These are phyloP conservation scores for Sporothrix euskadiensis DNA, from an alignment of 2,329 filamentous ascomycete species.

Conservation along the genomic window DNA sequence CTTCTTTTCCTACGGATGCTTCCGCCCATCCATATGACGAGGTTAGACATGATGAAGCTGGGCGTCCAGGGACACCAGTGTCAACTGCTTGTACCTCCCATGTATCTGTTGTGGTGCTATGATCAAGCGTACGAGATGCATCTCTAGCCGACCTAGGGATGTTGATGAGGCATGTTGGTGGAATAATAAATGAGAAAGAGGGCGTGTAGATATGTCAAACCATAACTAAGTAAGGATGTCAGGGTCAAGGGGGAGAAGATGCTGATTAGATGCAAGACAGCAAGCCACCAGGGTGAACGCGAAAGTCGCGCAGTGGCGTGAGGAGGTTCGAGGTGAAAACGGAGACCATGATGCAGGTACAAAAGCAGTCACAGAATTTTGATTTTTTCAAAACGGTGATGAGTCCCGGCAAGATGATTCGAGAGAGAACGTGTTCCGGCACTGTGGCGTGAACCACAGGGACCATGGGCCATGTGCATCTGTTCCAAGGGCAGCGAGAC, in stretches of 20 bases:
- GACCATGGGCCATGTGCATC: not conserved
- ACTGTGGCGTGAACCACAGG: not conserved
- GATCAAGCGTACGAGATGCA: not conserved
- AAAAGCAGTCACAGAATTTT: not conserved
- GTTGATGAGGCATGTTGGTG: not conserved
- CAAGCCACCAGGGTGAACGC: not conserved
- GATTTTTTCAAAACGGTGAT: slow-evolving; percentile 1
- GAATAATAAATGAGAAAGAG: not conserved
- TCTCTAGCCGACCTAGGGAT: not conserved
- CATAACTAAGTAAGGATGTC: not conserved
- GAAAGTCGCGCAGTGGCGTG: not conserved
- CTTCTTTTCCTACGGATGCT: slow-evolving; percentile 5
- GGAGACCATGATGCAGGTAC: not conserved
- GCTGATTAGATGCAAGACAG: not conserved
- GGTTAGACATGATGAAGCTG: not conserved
- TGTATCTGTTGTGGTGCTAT: not conserved
- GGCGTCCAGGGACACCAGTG: not conserved
- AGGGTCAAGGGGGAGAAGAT: not conserved
- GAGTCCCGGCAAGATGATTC: not conserved
- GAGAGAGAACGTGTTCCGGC: not conserved
- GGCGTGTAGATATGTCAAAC: not conserved
- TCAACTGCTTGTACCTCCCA: not conserved
- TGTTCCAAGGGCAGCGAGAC: not conserved
- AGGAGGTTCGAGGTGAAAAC: not conserved
- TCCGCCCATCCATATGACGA: not conserved